A percentile compares a stretch with the other conserved stretches of the same genome.
Conservation (phyloP, 371 early-diverging fungal genomes). For the Mucor saturninus region DNA sequence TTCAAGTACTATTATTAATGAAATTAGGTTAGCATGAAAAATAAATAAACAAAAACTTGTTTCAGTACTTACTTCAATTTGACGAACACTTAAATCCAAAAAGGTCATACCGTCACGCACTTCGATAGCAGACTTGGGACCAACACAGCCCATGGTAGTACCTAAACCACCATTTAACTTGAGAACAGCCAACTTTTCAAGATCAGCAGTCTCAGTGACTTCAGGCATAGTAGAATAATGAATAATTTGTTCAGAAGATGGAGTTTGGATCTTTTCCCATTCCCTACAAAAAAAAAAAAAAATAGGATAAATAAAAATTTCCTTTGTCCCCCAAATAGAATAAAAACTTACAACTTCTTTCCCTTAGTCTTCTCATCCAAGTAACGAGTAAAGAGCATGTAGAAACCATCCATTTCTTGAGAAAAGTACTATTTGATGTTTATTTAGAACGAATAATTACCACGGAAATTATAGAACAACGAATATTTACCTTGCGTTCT, state of each 20-base stretch:
- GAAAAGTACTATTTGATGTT: slow-evolving; percentile 41
- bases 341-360: slow-evolving; percentile 78
- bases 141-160: slow-evolving; percentile 99
- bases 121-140: slow-evolving; percentile 99
- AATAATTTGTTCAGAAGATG: slow-evolving; percentile 85
- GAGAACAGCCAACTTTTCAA: slow-evolving; percentile 96
- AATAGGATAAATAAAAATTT: neutral
- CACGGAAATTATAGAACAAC: slow-evolving; percentile 34
- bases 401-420: slow-evolving; percentile 92
- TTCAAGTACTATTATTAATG: slow-evolving; percentile 78
- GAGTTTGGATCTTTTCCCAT: slow-evolving; percentile 94
- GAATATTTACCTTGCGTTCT: slow-evolving; percentile 57
- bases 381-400: slow-evolving; percentile 87
- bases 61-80: slow-evolving; percentile 82
- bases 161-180: slow-evolving; percentile 99
- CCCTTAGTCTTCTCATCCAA: slow-evolving; percentile 82
- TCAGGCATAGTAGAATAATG: slow-evolving; percentile 73
- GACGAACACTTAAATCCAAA: slow-evolving; percentile 97
- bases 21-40: neutral
- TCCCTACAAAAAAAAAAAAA: slow-evolving; percentile 56
- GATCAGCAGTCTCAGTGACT: slow-evolving; percentile 55
- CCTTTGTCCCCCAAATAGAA: neutral
- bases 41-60: neutral
- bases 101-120: slow-evolving; percentile 99
- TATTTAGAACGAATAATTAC: neutral